Evolutionary conservation across 1,139 yeast species (phyloP).

Genomic region (Candida sp.): DNA sequence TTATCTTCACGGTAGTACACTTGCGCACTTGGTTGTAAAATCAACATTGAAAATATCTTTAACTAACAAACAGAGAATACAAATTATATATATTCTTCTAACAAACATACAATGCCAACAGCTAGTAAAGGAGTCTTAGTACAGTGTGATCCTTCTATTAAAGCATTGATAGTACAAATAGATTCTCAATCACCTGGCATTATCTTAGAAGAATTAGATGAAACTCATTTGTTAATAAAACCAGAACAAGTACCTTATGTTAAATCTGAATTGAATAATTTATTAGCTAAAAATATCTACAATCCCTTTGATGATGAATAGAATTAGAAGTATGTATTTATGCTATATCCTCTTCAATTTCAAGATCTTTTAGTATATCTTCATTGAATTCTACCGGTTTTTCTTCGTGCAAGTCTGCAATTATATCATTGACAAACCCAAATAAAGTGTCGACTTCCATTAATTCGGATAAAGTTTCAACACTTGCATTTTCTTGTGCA

Average conservation of each 20-base stretch:
- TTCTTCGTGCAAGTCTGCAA: conserved; percentile 16
- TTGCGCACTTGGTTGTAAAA: too few species aligned
- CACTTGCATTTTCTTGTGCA: conserved; percentile 13
- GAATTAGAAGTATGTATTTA: conserved; percentile 1
- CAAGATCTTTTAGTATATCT: conserved; percentile 18
- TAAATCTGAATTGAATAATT: conserved; percentile 69
- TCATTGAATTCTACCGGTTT: conserved; percentile 13
- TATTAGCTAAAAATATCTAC: conserved; percentile 79
- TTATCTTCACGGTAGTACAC: too few species aligned
- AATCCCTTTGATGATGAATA: conserved; percentile 78
- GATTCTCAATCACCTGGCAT: conserved; percentile 73
- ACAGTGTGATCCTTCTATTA: conserved; percentile 84
- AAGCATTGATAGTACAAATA: conserved; percentile 78
- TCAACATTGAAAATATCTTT: too few species aligned
- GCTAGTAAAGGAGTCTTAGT: conserved; percentile 47
- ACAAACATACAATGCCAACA: conserved; percentile 44
- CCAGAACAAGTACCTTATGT: conserved; percentile 71
- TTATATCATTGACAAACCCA: conserved; percentile 32
- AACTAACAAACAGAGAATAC: not conserved
- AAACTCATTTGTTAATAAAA: conserved; percentile 81
- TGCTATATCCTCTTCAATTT: not conserved
- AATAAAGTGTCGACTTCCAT: conserved; percentile 58
- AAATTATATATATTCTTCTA: too few species aligned
- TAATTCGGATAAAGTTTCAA: conserved; percentile 35
- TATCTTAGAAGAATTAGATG: conserved; percentile 83